Evolutionary conservation across 192 early-diverging fungal genomes (phyloP), one percentile per base, ranked within the genome.

Genomic region (Allomyces arbusculus): DNA sequence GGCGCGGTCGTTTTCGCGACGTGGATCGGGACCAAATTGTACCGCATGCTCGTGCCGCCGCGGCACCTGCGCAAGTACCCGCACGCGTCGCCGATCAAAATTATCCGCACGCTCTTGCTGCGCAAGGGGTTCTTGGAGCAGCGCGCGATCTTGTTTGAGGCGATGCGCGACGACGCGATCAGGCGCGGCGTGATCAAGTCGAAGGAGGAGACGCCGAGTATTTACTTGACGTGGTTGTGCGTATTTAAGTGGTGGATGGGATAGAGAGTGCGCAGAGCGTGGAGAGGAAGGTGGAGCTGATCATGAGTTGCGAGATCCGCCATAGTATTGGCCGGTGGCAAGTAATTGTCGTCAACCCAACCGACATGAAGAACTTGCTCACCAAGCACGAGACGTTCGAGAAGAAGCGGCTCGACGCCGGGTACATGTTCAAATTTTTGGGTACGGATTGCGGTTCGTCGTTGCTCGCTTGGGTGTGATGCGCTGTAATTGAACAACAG

Each of bases 311-410:
- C 4, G 33, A 7, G 0, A 8, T 8, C 16, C 16, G 50, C 12
- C 50, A 8, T 40, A 40, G 33, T 8, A 40, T 62, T 4, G 62
- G 66, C 10, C 22, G 24, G 63, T 43, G 50, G 43, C 26, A 11
- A n/a, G 66, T 67, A 16, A 20, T 33, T 3, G 22, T 67, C 16
- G 66, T 45, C 24, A 67, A 43, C 45, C 66, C 66, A 14, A 45
- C 61, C 33, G 61, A 67, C 45, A 24, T 63, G 11, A 67, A 67
- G 62, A 61, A 62, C 61, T 9, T 62, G 66, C 61, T 67, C 61
- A 67, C 50, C 50, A n/a, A 58, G 12, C 50, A 58, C 50, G 50
- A 58, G 20, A n/a, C 20, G 12, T 58, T 58, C 20, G 50, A 58
- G 9, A 58, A 58, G 50, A 40, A 40, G 33, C 33, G 33, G 3